Base-by-base conservation (phyloP, 768 basidiomycete genomes). In the Lepiota brunneoincarnata region DNA sequence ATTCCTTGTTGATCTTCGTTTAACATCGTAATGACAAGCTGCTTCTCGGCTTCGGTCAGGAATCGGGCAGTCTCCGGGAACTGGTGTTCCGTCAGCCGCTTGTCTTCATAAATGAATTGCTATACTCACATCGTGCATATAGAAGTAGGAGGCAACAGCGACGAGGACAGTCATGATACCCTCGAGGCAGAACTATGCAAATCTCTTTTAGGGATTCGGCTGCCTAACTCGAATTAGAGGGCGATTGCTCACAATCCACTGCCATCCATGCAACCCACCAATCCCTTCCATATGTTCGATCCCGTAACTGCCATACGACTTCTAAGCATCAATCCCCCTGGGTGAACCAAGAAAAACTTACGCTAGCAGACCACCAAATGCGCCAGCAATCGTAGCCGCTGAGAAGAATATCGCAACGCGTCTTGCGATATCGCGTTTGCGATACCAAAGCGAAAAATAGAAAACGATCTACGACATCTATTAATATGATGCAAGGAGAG, bases 371-470 rank as follows among this genome's bases (percentile, higher is more conserved):
- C 81, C 59, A 34, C 59, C 56, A 20, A 60, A 60, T 21, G 59
- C 59, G 17, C 81, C 83, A n/a, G 82, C 77, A 31, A 80, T 61
- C 1, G 81, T 83, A 11, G 83, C 82, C 35, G 82, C 82, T 17
- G 78, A 78, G 64, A 84, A 84, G 72, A 87, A 86, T 34, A 86
- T 71, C 4, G 84, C 81, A 51, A 84, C 75, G 23, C 84, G 77
- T 60, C 67, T 69, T 15, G 79, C 82, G 39, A 83, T 77, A 60
- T 87, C 84, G 48, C 70, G 69, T 34, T 79, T 71, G 9, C 81
- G 75, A 62, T 89, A 82, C 84, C 84, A 86, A 45, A 81, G 64
- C 9, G 80, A 81, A 39, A 83, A 58, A 66, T 80, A 74, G 54
- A 73, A 75, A 0, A 70, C 71, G 45, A 74, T 65, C 73, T 73